A percentile compares a stretch with the other conserved stretches of the same genome.
Conservation (phyloP, 306 rosid genomes). For the Medicago arabica region DNA sequence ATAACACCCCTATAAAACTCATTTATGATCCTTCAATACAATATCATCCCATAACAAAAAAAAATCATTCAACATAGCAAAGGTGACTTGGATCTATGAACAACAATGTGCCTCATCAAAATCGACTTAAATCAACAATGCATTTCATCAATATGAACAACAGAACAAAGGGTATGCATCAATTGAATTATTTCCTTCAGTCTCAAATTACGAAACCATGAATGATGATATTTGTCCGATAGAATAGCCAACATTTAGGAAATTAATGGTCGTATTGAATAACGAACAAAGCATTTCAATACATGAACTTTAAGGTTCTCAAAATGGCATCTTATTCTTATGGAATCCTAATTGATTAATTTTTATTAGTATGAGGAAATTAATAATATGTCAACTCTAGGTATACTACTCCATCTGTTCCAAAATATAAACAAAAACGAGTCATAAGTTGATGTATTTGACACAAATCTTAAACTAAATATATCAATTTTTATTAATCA, state of each 20-base stretch:
- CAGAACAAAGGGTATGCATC: constrained; percentile 47
- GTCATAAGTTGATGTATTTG: too few species aligned
- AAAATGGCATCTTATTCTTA: constrained; percentile 67
- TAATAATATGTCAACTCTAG: too few species aligned
- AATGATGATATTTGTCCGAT: constrained; percentile 56
- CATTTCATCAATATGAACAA: constrained; percentile 50
- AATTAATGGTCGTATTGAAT: constrained; percentile 56
- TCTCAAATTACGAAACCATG: constrained; percentile 49
- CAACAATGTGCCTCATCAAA: constrained; percentile 14
- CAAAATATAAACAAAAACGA: too few species aligned
- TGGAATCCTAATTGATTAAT: constrained; percentile 60
- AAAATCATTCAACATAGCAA: constrained; percentile 55
- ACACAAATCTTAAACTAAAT: too few species aligned
- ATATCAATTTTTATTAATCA: too few species aligned
- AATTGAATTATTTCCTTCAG: constrained; percentile 57
- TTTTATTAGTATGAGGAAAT: too few species aligned
- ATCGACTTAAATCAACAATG: constrained; percentile 50
- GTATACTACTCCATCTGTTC: too few species aligned
- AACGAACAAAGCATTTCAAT: constrained; percentile 40
- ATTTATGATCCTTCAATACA: constrained; percentile 60
- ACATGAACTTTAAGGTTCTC: constrained; percentile 57
- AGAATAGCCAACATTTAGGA: constrained; percentile 55
- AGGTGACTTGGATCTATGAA: constrained; percentile 47
- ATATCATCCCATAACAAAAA: constrained; percentile 46
- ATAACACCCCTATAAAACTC: constrained; percentile 57